These are phyloP conservation scores for Scheffersomyces titani DNA, from an alignment of 1,139 yeast genomes.

Conservation along the genomic window DNA sequence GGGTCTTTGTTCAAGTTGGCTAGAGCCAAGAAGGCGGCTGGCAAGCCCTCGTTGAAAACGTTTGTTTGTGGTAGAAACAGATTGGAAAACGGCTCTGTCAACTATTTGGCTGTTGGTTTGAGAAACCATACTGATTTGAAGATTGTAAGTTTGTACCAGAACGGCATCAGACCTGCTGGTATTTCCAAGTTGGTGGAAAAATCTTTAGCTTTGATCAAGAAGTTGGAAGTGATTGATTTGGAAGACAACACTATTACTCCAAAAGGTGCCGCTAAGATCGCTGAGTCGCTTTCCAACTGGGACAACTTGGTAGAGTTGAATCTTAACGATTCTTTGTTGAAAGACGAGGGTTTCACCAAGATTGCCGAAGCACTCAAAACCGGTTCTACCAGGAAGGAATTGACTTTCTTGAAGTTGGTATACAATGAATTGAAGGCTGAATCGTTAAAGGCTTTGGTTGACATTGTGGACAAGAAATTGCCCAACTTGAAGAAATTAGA, in stretches of 20 bases:
- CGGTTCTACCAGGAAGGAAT: constrained; percentile 34
- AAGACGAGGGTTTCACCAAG: constrained; percentile 67
- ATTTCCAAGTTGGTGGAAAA: constrained; percentile 70
- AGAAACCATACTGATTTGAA: constrained; percentile 73
- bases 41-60: constrained; percentile 59
- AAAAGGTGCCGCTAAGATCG: constrained; percentile 56
- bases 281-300: constrained; percentile 65
- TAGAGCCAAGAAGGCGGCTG: constrained; percentile 53
- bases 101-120: constrained; percentile 74
- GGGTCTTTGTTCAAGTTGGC: constrained; percentile 76
- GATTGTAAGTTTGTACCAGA: constrained; percentile 83
- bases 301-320: constrained; percentile 67
- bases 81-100: constrained; percentile 89
- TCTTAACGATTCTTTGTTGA: constrained; percentile 85
- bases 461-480: constrained; percentile 54
- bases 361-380: constrained; percentile 50
- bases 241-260: constrained; percentile 94
- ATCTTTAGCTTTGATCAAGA: constrained; percentile 65
- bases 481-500: constrained; percentile 69
- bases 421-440: constrained; percentile 82
- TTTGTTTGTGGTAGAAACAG: constrained; percentile 96
- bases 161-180: constrained; percentile 95
- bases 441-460: constrained; percentile 58
- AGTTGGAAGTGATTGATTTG: constrained; percentile 72
- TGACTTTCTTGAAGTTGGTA: constrained; percentile 72